Evolutionary conservation across 257 asterid species (phyloP).

Genomic region (Jacaranda mimosifolia): DNA sequence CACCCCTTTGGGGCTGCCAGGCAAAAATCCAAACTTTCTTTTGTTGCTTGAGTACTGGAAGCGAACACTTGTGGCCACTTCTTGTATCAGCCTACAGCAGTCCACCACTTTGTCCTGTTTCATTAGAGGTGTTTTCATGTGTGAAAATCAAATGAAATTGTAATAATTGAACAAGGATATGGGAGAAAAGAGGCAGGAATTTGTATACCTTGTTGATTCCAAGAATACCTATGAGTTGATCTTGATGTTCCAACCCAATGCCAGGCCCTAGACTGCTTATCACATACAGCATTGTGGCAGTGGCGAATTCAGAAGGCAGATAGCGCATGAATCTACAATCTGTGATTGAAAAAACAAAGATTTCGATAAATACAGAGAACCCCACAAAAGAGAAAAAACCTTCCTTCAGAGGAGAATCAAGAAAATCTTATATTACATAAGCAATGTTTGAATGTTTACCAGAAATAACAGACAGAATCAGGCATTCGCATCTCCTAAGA

Average conservation of each 20-base stretch:
- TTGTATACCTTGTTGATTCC: slow-evolving; percentile 69
- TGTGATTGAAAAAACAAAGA: not conserved
- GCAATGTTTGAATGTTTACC: slow-evolving; percentile 39
- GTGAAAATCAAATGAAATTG: not conserved
- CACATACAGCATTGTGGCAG: slow-evolving; percentile 78
- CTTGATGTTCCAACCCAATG: slow-evolving; percentile 58
- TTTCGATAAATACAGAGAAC: not conserved
- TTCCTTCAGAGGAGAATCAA: too few relatives aligned
- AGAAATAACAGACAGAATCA: slow-evolving; percentile 56
- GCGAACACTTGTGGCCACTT: slow-evolving; percentile 47
- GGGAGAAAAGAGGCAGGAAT: not conserved
- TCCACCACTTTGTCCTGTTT: slow-evolving; percentile 66
- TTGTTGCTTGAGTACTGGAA: slow-evolving; percentile 46
- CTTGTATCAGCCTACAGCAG: slow-evolving; percentile 56
- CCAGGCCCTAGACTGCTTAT: slow-evolving; percentile 62
- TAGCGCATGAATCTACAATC: slow-evolving; percentile 57
- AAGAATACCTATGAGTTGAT: slow-evolving; percentile 65
- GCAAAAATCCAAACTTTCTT: slow-evolving; percentile 60
- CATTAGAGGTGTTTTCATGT: not conserved
- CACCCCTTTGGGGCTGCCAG: slow-evolving; percentile 71
- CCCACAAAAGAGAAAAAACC: too few relatives aligned
- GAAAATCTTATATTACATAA: too few relatives aligned
- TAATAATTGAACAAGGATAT: not conserved
- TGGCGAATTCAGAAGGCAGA: slow-evolving; percentile 84
- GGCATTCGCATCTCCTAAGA: slow-evolving; percentile 55